Evolutionary conservation across 1,139 yeast species (phyloP).

Genomic region (Arxiozyma bovina): DNA sequence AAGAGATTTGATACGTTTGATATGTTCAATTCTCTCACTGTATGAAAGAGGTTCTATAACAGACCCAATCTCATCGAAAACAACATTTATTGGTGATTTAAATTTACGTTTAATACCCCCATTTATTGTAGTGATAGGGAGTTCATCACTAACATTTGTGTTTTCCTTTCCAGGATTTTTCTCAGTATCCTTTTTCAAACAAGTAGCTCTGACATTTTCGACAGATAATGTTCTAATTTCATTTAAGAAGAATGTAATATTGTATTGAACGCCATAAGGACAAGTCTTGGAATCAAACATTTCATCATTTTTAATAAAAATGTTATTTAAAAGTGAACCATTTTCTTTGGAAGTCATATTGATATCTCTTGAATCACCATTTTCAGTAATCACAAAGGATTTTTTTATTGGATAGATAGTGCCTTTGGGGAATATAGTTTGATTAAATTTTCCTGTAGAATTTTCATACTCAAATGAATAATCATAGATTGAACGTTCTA

Average conservation of each 20-base stretch:
- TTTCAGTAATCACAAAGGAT: conserved; percentile 8
- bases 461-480: conserved; percentile 31
- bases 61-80: conserved; percentile 1
- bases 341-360: conserved; percentile 46
- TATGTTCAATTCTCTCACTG: conserved; percentile 3
- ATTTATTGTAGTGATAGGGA: conserved; percentile 16
- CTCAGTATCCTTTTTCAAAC: conserved; percentile 23
- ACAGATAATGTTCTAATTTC: conserved; percentile 45
- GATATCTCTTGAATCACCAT: conserved; percentile 26
- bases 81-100: conserved; percentile 3
- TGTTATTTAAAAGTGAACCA: conserved; percentile 40
- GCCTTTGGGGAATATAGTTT: conserved; percentile 38
- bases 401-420: conserved; percentile 26
- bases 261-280: conserved; percentile 37
- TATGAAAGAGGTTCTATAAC: conserved; percentile 2
- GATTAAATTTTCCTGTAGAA: conserved; percentile 13
- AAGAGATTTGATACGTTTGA: conserved; percentile 14
- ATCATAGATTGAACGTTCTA: conserved; percentile 45
- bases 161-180: not conserved
- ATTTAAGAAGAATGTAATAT: conserved; percentile 41
- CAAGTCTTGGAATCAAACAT: conserved; percentile 39
- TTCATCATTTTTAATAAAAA: conserved; percentile 26
- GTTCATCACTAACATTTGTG: not conserved
- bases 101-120: conserved; percentile 16
- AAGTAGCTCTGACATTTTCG: conserved; percentile 37